phyloP scores from a whole-genome alignment of 1,139 yeast species.

The Nakaseomyces delphensis region DNA sequence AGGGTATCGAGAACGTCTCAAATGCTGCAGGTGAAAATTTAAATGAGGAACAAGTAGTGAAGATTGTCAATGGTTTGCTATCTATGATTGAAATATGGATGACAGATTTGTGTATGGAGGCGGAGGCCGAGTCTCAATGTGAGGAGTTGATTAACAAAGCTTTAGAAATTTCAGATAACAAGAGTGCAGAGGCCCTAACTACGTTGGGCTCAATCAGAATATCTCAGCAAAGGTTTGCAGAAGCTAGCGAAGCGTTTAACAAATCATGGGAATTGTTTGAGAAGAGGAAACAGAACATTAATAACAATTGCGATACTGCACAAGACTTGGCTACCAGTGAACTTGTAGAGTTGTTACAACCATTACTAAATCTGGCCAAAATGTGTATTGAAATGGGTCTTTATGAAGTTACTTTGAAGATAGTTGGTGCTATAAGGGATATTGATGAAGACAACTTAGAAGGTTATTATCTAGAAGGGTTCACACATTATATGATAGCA shows the following conservation, averaged over 20 bases:
- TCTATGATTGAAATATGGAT: constrained; percentile 95
- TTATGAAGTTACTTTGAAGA: constrained; percentile 54
- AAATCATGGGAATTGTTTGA: constrained; percentile 68
- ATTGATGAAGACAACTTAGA: constrained; percentile 80
- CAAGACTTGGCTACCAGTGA: constrained; percentile 35
- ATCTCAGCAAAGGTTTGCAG: constrained; percentile 69
- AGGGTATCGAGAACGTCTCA: constrained; percentile 49
- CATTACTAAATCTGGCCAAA: constrained; percentile 59
- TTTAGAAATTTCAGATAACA: constrained; percentile 45
- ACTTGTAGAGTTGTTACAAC: constrained; percentile 56
- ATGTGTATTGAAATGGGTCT: constrained; percentile 70
- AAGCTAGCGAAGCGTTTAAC: constrained; percentile 62
- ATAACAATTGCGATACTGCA: constrained; percentile 21
- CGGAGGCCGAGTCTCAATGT: constrained; percentile 76
- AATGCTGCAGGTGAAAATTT: constrained; percentile 25
- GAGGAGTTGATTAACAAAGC: constrained; percentile 63
- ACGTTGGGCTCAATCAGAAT: constrained; percentile 80
- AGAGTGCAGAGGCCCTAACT: constrained; percentile 73
- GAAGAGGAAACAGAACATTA: constrained; percentile 40
- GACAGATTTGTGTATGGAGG: constrained; percentile 97
- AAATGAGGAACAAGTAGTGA: constrained; percentile 32
- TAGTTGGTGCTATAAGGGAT: constrained; percentile 56
- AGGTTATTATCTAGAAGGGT: constrained; percentile 71
- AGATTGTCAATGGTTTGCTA: constrained; percentile 65
- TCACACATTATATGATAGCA: constrained; percentile 56